These are phyloP conservation scores for Neoboletus magnificus DNA, from an alignment of 768 basidiomycete genomes.

Conservation along the genomic window DNA sequence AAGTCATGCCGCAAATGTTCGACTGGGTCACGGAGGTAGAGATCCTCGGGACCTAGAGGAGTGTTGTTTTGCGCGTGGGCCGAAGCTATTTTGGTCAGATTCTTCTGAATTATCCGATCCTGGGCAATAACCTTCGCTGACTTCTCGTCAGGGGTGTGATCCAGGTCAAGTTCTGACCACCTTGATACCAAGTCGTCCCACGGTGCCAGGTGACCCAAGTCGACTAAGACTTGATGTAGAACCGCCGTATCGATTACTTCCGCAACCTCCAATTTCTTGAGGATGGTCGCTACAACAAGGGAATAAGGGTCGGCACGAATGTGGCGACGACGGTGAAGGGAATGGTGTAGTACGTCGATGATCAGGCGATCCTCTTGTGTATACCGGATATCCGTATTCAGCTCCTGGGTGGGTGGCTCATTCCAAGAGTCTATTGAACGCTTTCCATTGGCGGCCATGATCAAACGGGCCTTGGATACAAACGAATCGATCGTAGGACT, in stretches of 20 bases:
- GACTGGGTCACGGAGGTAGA: constrained; percentile 60
- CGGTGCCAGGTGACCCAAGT: constrained; percentile 71
- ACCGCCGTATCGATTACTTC: constrained; percentile 22
- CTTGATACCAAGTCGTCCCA: constrained; percentile 71
- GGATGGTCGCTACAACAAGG: constrained; percentile 47
- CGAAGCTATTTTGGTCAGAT: constrained; percentile 10
- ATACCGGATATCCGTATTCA: constrained; percentile 38
- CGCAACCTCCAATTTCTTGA: constrained; percentile 52
- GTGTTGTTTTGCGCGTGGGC: constrained; percentile 14
- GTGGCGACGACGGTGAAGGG: constrained; percentile 45
- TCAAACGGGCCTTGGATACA: constrained; percentile 42
- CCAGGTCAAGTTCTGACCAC: constrained; percentile 33
- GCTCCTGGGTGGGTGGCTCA: constrained; percentile 28
- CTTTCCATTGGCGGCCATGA: constrained; percentile 38
- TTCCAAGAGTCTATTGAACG: constrained; percentile 30
- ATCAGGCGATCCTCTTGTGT: constrained; percentile 52
- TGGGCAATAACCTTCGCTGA: constrained; percentile 34
- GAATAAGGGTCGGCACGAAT: constrained; percentile 65
- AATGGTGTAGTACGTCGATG: constrained; percentile 54
- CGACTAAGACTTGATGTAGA: constrained; percentile 51
- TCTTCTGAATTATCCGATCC: constrained; percentile 22
- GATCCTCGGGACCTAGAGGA: constrained; percentile 59
- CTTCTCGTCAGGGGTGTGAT: constrained; percentile 22
- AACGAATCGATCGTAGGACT: constrained; percentile 47
- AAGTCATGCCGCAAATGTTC: constrained; percentile 83